Base-by-base conservation (phyloP, 306 rosid species). In the Oxytropis ochrocephala region DNA sequence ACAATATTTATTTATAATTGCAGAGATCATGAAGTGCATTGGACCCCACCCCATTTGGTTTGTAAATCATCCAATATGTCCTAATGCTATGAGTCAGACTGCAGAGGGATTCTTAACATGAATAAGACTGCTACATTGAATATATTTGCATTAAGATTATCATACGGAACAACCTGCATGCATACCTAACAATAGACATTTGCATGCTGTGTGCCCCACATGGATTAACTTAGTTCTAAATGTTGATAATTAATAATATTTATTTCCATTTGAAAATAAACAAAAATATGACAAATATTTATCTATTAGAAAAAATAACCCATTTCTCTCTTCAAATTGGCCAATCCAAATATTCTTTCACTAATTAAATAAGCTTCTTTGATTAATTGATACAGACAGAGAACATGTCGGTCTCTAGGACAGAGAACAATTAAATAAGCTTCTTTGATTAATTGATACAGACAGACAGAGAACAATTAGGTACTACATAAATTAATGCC, bases 1-100 rank as follows among this genome's bases (percentile, higher is more conserved):
- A 62, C 52, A 62, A 11, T 18, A 17, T n/a, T n/a, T 1, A 12
- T 42, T 42, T 10, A 62, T 62, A 39, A 41, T 42, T 42, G 68
- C 5, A 19, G 8, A 17, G 24, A 62, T 62, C 52, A 21, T 42
- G 4, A 42, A 43, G 18, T 19, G 13, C 44, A 41, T 41, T 43
- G 38, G 36, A 62, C n/a, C 68, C n/a, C n/a, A n/a, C n/a, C 51
- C 68, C 68, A 62, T 61, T 61, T 61, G 48, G 48, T 19, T 41
- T 13, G 36, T 19, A 41, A 62, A 11, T 42, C 52, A 59, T 59
- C n/a, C 16, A 2, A 5, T 27, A 39, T 39, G 17, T 61, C 18
- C 36, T 63, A 21, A 42, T 43, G 24, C 14, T n/a, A n/a, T n/a
- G 53, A 7, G 39, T n/a, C 4, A 42, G 69, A 21, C 69, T 21